These are phyloP conservation scores for Aspergillus tanneri DNA, from an alignment of 2,329 filamentous ascomycete species.

Conservation along the genomic window DNA sequence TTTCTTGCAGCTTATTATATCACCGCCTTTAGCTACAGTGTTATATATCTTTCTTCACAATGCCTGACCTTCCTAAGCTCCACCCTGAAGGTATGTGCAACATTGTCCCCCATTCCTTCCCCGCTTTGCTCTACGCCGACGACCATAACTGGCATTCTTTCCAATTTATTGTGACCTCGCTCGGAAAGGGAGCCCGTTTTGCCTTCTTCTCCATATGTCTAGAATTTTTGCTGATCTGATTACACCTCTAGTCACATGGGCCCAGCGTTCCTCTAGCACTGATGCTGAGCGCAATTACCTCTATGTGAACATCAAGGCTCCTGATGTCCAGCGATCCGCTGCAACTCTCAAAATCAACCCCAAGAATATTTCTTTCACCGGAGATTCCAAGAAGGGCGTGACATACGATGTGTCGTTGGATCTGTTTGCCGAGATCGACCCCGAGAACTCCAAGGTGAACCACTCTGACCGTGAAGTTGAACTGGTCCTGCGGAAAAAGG, in stretches of 20 bases:
- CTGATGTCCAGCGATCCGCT: constrained; percentile 74
- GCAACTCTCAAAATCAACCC: constrained; percentile 82
- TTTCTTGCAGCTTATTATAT: constrained; percentile 1
- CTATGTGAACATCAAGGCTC: constrained; percentile 86
- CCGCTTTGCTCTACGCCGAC: constrained; percentile 33
- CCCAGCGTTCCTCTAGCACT: constrained; percentile 82
- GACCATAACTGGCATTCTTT: not conserved
- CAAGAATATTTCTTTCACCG: constrained; percentile 74
- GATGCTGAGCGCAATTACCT: constrained; percentile 89
- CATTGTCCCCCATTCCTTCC: constrained; percentile 27
- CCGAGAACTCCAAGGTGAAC: constrained; percentile 76
- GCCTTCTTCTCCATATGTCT: too few relatives aligned
- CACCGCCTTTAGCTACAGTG: constrained; percentile 11
- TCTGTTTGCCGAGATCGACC: constrained; percentile 88
- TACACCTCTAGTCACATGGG: constrained; percentile 76
- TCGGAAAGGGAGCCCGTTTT: too few relatives aligned
- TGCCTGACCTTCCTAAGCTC: constrained; percentile 31
- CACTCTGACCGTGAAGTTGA: constrained; percentile 87
- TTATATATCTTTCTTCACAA: constrained; percentile 19
- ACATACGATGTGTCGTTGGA: constrained; percentile 84
- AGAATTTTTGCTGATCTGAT: constrained; percentile 6
- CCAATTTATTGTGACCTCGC: not conserved
- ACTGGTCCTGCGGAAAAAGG: constrained; percentile 95
- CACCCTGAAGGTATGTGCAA: constrained; percentile 52
- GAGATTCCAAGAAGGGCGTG: constrained; percentile 80